Conservation (phyloP, 2,329 filamentous ascomycete species). For the Trichoderma sp. region DNA sequence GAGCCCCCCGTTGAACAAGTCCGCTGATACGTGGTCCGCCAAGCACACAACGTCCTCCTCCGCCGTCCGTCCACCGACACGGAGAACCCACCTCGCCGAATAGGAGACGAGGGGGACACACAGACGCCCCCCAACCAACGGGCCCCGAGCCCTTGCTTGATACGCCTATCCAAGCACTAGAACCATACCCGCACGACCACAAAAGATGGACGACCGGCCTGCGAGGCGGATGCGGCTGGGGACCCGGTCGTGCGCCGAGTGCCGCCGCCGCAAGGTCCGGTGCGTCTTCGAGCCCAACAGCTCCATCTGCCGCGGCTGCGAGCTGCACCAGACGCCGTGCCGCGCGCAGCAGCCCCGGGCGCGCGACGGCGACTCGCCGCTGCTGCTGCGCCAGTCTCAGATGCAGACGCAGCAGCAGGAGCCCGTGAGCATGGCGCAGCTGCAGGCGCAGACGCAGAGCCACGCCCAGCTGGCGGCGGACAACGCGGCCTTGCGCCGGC, state of each 20-base stretch:
- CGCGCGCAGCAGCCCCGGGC: constrained; percentile 45
- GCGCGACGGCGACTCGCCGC: constrained; percentile 10
- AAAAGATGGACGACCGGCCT: constrained; percentile 23
- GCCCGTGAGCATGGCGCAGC: neutral
- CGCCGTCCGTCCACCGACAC: too few species aligned
- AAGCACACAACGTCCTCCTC: too few species aligned
- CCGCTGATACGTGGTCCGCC: too few species aligned
- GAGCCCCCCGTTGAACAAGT: too few species aligned
- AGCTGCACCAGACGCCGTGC: constrained; percentile 48
- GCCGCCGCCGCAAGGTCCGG: constrained; percentile 52
- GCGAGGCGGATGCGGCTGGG: constrained; percentile 39
- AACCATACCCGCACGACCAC: neutral
- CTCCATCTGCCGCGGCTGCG: constrained; percentile 48
- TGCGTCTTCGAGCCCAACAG: constrained; percentile 48
- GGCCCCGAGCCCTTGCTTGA: too few species aligned
- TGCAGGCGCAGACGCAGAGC: neutral
- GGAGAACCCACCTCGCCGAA: too few species aligned
- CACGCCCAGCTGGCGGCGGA: constrained; percentile 17
- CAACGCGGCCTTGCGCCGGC: constrained; percentile 26
- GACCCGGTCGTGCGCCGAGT: constrained; percentile 44
- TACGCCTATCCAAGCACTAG: too few species aligned
- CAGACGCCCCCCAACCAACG: too few species aligned
- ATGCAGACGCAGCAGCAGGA: neutral
- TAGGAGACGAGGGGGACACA: too few species aligned
- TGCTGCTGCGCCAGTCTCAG: neutral